Evolutionary conservation across 768 basidiomycete species (phyloP).

Genomic region (Leucosporidium yakuticum): DNA sequence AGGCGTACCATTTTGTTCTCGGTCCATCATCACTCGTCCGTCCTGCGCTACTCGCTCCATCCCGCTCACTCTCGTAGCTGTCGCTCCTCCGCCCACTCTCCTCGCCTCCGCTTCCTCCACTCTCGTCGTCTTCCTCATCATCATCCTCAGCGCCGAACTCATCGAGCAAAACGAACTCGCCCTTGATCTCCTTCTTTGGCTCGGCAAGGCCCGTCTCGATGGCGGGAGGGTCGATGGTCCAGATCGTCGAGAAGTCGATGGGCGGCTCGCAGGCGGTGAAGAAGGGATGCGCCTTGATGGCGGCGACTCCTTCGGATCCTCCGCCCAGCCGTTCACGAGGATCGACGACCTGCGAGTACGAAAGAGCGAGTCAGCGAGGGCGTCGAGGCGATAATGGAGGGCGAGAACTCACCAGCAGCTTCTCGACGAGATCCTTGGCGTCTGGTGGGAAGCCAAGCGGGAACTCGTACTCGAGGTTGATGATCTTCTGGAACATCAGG

Average conservation of each 20-base stretch:
- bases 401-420: conserved; percentile 58
- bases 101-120: not conserved
- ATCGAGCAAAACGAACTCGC: conserved; percentile 26
- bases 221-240: conserved; percentile 30
- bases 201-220: conserved; percentile 35
- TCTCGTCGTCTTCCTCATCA: conserved; percentile 3
- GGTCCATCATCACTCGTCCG: too few relatives aligned
- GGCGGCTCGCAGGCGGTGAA: conserved; percentile 21
- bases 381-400: not conserved
- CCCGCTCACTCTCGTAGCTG: too few relatives aligned
- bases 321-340: conserved; percentile 33
- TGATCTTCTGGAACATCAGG: conserved; percentile 90
- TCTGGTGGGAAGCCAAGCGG: conserved; percentile 72
- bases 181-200: conserved; percentile 16
- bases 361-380: not conserved
- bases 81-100: not conserved
- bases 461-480: conserved; percentile 75
- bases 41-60: too few relatives aligned
- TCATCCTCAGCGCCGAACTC: conserved; percentile 1
- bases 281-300: conserved; percentile 35
- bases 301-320: conserved; percentile 30
- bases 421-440: conserved; percentile 71
- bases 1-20: too few relatives aligned
- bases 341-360: conserved; percentile 27
- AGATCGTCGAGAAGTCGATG: conserved; percentile 37